These are phyloP conservation scores for Ganoderma lingzhi DNA, from an alignment of 1,284 basidiomycete species.

Conservation along the genomic window DNA sequence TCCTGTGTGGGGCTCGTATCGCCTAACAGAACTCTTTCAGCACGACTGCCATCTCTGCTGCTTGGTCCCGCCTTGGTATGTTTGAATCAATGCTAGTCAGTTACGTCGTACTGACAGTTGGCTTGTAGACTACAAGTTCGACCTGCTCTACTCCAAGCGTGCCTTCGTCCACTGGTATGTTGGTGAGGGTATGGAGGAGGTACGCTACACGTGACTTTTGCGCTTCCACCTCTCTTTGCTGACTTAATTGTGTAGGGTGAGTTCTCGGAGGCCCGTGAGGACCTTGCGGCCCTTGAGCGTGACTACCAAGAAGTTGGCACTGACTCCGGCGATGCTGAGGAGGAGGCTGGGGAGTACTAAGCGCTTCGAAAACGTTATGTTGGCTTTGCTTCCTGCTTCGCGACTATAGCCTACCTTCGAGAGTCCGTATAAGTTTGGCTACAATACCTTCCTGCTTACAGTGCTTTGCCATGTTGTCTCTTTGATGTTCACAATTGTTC, in stretches of 20 bases:
- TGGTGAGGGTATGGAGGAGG: conserved; percentile 98
- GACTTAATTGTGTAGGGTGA: conserved; percentile 64
- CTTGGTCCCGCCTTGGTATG: conserved; percentile 91
- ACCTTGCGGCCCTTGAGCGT: conserved; percentile 96
- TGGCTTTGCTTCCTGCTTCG: conserved; percentile 21
- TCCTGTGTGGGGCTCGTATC: not conserved
- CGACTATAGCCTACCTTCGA: conserved; percentile 30
- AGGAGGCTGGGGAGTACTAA: conserved; percentile 80
- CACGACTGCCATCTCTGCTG: conserved; percentile 93
- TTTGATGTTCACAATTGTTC: conserved; percentile 9
- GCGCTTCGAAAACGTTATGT: conserved; percentile 26
- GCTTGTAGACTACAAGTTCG: conserved; percentile 93
- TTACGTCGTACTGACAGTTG: not conserved
- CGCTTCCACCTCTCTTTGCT: not conserved
- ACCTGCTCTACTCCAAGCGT: conserved; percentile 93
- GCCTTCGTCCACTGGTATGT: conserved; percentile 96
- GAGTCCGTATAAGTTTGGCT: conserved; percentile 33
- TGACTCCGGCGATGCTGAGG: conserved; percentile 85
- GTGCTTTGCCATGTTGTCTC: conserved; percentile 13
- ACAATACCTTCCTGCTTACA: conserved; percentile 33
- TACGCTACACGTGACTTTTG: conserved; percentile 13
- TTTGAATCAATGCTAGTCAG: conserved; percentile 13
- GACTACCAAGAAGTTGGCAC: conserved; percentile 96
- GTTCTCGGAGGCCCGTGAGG: conserved; percentile 97
- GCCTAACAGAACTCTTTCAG: conserved; percentile 46